Conservation (phyloP, 1,139 yeast genomes). For the Candida sp. region DNA sequence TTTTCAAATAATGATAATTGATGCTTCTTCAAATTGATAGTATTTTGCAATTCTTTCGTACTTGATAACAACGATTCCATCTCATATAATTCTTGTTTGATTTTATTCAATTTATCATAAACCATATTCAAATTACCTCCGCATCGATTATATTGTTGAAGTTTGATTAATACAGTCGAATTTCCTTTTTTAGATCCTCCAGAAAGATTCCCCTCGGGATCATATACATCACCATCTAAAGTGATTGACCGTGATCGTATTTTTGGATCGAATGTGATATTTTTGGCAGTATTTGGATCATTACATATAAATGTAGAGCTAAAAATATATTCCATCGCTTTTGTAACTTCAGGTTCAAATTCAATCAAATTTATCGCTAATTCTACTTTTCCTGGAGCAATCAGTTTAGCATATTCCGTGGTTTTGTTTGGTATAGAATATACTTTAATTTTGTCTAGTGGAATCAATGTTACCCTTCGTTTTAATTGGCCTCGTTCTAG, state of each 20-base stretch:
- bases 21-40: constrained; percentile 63
- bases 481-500: constrained; percentile 75
- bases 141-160: constrained; percentile 66
- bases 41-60: constrained; percentile 62
- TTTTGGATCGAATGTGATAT: constrained; percentile 80
- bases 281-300: constrained; percentile 85
- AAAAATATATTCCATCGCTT: constrained; percentile 91
- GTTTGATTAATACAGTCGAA: constrained; percentile 56
- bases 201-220: constrained; percentile 92
- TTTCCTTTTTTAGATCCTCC: constrained; percentile 84
- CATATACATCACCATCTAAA: constrained; percentile 89
- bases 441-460: constrained; percentile 80
- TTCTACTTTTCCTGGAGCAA: constrained; percentile 84
- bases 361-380: constrained; percentile 79
- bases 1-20: constrained; percentile 61
- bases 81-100: constrained; percentile 40
- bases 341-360: constrained; percentile 63
- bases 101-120: constrained; percentile 33
- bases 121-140: constrained; percentile 35
- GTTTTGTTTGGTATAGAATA: constrained; percentile 41
- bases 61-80: constrained; percentile 46
- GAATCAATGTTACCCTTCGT: constrained; percentile 88
- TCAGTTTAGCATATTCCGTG: constrained; percentile 57
- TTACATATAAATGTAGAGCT: constrained; percentile 84
- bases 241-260: constrained; percentile 88